Conservation (phyloP, 805 yeast species). For the Kurtzmaniella fragi region DNA sequence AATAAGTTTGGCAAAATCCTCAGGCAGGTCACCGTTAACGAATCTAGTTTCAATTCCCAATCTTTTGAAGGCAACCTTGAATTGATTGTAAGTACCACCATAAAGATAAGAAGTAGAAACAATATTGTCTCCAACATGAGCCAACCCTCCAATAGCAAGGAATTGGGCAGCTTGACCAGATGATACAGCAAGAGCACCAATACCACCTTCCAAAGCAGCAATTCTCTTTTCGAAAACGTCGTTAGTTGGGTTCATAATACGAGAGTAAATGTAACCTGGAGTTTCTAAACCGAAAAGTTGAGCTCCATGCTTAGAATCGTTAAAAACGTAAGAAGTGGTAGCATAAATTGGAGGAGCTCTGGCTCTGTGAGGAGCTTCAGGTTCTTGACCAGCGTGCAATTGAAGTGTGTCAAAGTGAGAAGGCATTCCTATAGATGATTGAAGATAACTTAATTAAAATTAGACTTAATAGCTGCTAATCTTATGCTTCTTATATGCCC, state of each 20-base stretch:
- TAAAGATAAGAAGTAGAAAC: constrained; percentile 82
- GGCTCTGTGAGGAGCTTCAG: constrained; percentile 60
- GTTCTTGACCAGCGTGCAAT: constrained; percentile 90
- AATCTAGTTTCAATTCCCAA: constrained; percentile 83
- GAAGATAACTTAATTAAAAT: background rate
- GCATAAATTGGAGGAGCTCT: constrained; percentile 95
- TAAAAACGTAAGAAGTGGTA: constrained; percentile 82
- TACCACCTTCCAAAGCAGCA: constrained; percentile 91
- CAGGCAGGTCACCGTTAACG: constrained; percentile 77
- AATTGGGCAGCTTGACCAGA: constrained; percentile 98
- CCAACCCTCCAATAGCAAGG: constrained; percentile 74
- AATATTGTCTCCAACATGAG: constrained; percentile 86
- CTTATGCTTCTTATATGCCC: background rate
- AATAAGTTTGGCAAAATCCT: constrained; percentile 64
- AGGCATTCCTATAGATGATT: too few species aligned
- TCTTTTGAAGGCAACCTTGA: constrained; percentile 86
- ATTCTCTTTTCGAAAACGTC: constrained; percentile 89
- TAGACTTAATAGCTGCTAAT: background rate
- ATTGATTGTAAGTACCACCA: constrained; percentile 96
- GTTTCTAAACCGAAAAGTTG: constrained; percentile 80
- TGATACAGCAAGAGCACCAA: constrained; percentile 80
- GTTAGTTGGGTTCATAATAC: constrained; percentile 89
- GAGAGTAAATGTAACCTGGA: constrained; percentile 82
- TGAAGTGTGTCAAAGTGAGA: constrained; percentile 86
- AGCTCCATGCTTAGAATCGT: constrained; percentile 89